These are phyloP conservation scores for Rhodosporidiobolus sp. DNA, from an alignment of 768 basidiomycete species.

Conservation along the genomic window DNA sequence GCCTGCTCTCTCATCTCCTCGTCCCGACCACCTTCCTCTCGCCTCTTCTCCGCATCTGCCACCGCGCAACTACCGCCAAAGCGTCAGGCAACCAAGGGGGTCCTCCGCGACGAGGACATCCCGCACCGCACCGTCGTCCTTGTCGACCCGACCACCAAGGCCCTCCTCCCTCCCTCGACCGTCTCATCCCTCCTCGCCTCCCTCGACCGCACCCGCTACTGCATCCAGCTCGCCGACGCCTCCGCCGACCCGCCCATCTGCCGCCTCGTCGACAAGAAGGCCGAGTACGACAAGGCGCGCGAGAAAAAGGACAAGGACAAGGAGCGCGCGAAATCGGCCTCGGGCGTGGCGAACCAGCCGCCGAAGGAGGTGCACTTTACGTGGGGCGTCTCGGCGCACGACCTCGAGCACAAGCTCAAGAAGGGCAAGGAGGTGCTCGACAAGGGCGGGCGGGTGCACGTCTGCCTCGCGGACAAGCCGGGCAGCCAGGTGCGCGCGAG, in stretches of 20 bases:
- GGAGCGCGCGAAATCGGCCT: slow-evolving; percentile 43
- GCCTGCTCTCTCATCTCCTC: background rate
- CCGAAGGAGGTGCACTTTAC: slow-evolving; percentile 69
- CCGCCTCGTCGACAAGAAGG: slow-evolving; percentile 57
- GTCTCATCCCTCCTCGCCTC: slow-evolving; percentile 55
- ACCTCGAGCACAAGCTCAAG: slow-evolving; percentile 64
- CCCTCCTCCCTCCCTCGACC: slow-evolving; percentile 49
- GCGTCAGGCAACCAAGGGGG: background rate
- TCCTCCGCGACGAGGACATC: slow-evolving; percentile 51
- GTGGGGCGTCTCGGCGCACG: slow-evolving; percentile 62
- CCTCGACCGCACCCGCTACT: slow-evolving; percentile 52
- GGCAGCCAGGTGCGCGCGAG: slow-evolving; percentile 45
- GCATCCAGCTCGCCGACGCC: slow-evolving; percentile 59
- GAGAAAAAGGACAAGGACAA: slow-evolving; percentile 51
- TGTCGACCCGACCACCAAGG: slow-evolving; percentile 54
- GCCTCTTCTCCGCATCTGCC: background rate
- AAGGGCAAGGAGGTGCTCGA: slow-evolving; percentile 61
- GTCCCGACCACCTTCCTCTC: background rate
- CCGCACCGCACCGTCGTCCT: slow-evolving; percentile 53
- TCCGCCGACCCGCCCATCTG: slow-evolving; percentile 60
- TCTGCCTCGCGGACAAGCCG: slow-evolving; percentile 60
- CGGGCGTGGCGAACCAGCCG: slow-evolving; percentile 43
- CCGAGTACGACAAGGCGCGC: slow-evolving; percentile 51
- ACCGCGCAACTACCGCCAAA: background rate
- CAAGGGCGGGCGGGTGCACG: slow-evolving; percentile 60